Base-by-base conservation (phyloP, 371 early-diverging fungal genomes). In the Synchytrium microbalum region DNA sequence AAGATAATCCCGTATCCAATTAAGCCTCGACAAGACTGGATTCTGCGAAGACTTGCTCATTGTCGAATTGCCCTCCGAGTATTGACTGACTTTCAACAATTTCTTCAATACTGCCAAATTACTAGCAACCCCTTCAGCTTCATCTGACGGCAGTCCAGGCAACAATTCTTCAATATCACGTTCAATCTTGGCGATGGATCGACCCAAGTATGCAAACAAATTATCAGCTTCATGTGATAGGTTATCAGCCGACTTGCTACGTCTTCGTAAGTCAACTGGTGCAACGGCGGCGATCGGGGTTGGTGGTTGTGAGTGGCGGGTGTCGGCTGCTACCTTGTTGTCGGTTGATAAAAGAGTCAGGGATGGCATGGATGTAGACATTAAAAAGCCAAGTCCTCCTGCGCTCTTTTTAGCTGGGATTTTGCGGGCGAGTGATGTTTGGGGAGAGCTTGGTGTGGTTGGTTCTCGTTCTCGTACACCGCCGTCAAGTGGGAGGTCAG, bases 41-140 rank as follows among this genome's bases (percentile, higher is more conserved):
- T 38, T 38, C 10, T 5, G 46, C 46, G 46, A 5, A 10, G 46
- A 10, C 46, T 38, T 38, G 5, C 10, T 10, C 5, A 38, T 19
- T 19, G 46, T 38, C 10, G 46, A 38, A 10, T 5, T 19, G 10
- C 10, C 19, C 23, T 55, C 56, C 5, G 13, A 8, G 60, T 68
- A 72, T 19, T 26, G 52, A 46, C 69, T 69, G 24, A 32, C 25
- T 61, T 69, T 64, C 8, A 74, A 32, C 3, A 69, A 25, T 51
- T 65, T 32, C 59, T 74, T 74, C 67, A 74, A 46, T 54, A 70
- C 70, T 23, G 58, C 60, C 51, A 74, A 70, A 56, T 62, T 66
- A 13, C 53, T 38, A 19, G 66, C n/a, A 25, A 72, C 56, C 1
- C 70, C 68, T 23, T 67, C 69, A 55, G 61, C 56, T 56, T 69